These are phyloP conservation scores for Cucumis cinereus DNA, from an alignment of 306 rosid genomes.

Conservation along the genomic window DNA sequence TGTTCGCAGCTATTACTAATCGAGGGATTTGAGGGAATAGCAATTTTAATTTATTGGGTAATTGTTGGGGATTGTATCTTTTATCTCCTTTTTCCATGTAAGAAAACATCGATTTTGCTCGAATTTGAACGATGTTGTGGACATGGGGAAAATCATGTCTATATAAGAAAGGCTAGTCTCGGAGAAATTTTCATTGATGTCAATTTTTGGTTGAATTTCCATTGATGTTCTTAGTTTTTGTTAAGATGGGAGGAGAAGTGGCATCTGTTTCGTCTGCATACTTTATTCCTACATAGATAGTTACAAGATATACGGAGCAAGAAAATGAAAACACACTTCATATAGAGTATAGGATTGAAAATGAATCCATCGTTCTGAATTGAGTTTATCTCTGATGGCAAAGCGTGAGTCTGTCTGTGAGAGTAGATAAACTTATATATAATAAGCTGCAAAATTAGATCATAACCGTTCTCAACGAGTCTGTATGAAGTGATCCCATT, in stretches of 20 bases:
- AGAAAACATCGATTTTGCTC: background rate
- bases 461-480: background rate
- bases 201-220: background rate
- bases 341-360: background rate
- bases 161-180: background rate
- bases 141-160: background rate
- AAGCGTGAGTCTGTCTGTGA: background rate
- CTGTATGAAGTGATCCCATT: background rate
- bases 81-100: background rate
- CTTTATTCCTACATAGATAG: background rate
- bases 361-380: background rate
- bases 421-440: background rate
- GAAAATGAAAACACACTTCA: background rate
- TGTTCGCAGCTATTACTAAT: background rate
- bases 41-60: background rate
- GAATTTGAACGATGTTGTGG: background rate
- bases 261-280: background rate
- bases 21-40: background rate
- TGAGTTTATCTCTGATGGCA: background rate
- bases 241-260: background rate
- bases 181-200: background rate
- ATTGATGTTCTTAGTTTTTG: background rate
- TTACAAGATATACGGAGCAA: background rate
- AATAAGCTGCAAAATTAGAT: background rate
- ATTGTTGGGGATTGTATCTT: background rate